These are phyloP conservation scores for Taiozyma sp. DNA, from an alignment of 1,139 yeast genomes.

Conservation along the genomic window DNA sequence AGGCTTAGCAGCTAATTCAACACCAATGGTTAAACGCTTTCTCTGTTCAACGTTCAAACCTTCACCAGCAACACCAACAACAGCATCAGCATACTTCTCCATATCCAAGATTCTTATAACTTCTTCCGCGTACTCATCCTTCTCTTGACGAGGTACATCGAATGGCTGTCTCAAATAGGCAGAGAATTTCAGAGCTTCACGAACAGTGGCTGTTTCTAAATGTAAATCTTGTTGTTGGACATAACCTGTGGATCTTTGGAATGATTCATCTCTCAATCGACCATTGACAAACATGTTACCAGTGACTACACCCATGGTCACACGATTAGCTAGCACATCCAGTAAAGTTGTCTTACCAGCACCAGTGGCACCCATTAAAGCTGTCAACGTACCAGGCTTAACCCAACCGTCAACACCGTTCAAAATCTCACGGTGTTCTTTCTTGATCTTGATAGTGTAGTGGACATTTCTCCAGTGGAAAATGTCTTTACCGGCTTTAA, in stretches of 20 bases:
- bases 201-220: constrained; percentile 67
- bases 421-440: constrained; percentile 59
- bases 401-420: constrained; percentile 81
- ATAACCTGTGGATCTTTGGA: constrained; percentile 80
- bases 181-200: constrained; percentile 71
- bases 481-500: constrained; percentile 37
- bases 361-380: constrained; percentile 86
- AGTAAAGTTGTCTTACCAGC: constrained; percentile 81
- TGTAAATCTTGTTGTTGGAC: constrained; percentile 84
- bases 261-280: constrained; percentile 58
- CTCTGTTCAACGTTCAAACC: constrained; percentile 82
- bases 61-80: constrained; percentile 81
- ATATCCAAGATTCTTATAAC: constrained; percentile 67
- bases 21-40: constrained; percentile 80
- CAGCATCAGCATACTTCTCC: constrained; percentile 72
- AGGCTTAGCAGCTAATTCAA: constrained; percentile 85
- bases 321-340: constrained; percentile 74
- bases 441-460: constrained; percentile 65
- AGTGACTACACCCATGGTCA: constrained; percentile 72
- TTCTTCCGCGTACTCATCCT: constrained; percentile 67
- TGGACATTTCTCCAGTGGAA: constrained; percentile 82
- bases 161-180: constrained; percentile 73
- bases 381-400: constrained; percentile 71
- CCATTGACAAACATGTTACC: constrained; percentile 79
- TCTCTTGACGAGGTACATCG: constrained; percentile 49